A percentile compares a stretch with the other conserved stretches of the same genome.
Conservation (phyloP, 2,329 filamentous ascomycete genomes). For the Colletotrichum sp. region DNA sequence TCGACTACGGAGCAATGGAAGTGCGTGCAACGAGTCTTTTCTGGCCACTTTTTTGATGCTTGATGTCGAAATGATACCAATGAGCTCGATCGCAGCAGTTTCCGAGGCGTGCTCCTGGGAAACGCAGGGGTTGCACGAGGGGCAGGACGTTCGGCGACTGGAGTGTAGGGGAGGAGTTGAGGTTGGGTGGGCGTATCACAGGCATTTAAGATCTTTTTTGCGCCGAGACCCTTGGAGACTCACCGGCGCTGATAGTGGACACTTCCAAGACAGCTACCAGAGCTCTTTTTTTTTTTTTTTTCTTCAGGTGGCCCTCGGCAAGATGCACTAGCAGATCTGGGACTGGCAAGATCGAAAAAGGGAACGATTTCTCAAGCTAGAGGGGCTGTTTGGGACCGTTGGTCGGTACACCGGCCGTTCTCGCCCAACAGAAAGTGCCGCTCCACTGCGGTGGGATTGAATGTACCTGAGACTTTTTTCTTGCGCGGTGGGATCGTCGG, state of each 20-base stretch:
- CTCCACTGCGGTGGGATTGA: background rate
- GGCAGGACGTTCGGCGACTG: background rate
- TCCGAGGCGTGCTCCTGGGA: background rate
- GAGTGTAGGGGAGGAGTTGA: background rate
- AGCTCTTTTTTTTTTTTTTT: background rate
- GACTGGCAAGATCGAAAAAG: background rate
- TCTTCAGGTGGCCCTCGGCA: background rate
- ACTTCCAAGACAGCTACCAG: background rate
- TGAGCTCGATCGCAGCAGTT: background rate
- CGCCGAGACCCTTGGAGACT: background rate
- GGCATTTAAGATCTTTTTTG: background rate
- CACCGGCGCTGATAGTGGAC: conserved; percentile 1
- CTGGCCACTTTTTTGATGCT: conserved; percentile 26
- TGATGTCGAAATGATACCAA: background rate
- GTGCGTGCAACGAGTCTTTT: conserved; percentile 55
- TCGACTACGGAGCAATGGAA: conserved; percentile 57
- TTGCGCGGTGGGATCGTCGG: background rate
- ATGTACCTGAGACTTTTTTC: background rate
- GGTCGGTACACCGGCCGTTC: background rate
- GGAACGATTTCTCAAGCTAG: background rate
- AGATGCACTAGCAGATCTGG: conserved; percentile 13
- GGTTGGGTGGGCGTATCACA: conserved; percentile 1
- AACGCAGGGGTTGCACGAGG: background rate
- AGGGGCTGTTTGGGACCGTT: background rate
- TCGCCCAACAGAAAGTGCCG: conserved; percentile 7